Percentiles rank a stretch among this genome's conserved stretches.
Evolutionary conservation across 805 yeast genomes (phyloP).

Genomic region (Wickerhamiella parazyma): DNA sequence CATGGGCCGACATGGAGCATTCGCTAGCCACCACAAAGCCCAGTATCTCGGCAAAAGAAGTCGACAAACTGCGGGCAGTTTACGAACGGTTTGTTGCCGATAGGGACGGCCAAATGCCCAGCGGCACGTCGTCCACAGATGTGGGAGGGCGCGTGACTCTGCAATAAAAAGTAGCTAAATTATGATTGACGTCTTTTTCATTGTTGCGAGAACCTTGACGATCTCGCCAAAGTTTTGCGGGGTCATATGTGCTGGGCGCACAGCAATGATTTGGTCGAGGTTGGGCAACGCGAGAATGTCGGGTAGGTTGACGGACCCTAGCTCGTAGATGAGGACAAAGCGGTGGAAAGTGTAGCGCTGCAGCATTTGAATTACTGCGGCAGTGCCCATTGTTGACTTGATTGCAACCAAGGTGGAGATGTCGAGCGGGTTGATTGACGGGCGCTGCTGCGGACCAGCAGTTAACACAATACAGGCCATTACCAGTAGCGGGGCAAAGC

Average conservation of each 20-base stretch:
- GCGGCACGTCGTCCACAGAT: constrained; percentile 64
- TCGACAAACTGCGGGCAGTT: constrained; percentile 43
- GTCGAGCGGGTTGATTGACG: not conserved
- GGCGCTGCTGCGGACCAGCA: not conserved
- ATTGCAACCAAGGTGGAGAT: not conserved
- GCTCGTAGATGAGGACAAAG: not conserved
- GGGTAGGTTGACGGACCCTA: not conserved
- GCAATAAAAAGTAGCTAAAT: not conserved
- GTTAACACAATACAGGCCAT: not conserved
- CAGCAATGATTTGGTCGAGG: not conserved
- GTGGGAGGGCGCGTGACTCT: constrained; percentile 70
- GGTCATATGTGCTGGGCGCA: not conserved
- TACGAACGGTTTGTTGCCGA: constrained; percentile 62
- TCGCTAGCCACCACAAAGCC: constrained; percentile 72
- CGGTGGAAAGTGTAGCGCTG: not conserved
- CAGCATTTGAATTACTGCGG: not conserved
- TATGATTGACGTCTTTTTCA: not conserved
- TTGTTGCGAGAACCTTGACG: not conserved
- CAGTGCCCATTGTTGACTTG: not conserved
- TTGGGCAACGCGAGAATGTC: not conserved
- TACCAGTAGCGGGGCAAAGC: not conserved
- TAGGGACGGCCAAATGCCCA: constrained; percentile 79
- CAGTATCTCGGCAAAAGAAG: constrained; percentile 70
- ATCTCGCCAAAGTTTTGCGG: not conserved
- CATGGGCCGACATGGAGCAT: constrained; percentile 39